Conservation (phyloP, 2,329 filamentous ascomycete genomes). For the Endoconidiophora polonica region DNA sequence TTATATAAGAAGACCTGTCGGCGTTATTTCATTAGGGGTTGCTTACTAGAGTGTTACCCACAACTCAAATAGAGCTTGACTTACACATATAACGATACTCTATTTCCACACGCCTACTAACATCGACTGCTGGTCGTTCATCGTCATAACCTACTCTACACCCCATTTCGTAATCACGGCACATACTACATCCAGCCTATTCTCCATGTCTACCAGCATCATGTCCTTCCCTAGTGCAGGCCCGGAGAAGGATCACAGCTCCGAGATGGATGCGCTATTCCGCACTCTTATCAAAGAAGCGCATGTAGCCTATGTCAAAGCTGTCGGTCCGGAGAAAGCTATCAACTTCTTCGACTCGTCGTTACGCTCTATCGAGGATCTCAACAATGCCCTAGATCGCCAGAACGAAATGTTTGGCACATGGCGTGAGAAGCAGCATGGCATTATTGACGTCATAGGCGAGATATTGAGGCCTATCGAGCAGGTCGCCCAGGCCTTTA, state of each 20-base stretch:
- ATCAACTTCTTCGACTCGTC: constrained; percentile 9
- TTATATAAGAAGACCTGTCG: too few species aligned
- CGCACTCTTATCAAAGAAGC: constrained; percentile 12
- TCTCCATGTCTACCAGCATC: not conserved
- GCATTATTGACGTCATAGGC: constrained; percentile 13
- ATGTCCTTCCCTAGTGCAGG: constrained; percentile 1
- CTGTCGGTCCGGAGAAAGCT: constrained; percentile 4
- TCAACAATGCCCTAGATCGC: constrained; percentile 8
- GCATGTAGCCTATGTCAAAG: constrained; percentile 9
- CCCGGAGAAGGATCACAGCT: not conserved
- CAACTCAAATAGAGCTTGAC: too few species aligned
- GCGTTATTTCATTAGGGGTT: too few species aligned
- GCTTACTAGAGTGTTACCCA: too few species aligned
- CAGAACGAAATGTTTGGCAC: constrained; percentile 13
- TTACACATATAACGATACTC: too few species aligned
- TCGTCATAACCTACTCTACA: too few species aligned
- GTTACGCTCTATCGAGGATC: constrained; percentile 10
- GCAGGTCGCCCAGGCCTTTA: constrained; percentile 23
- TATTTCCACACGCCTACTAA: too few species aligned
- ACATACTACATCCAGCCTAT: not conserved
- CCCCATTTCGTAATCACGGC: not conserved
- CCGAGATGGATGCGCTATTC: constrained; percentile 13
- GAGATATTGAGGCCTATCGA: constrained; percentile 22
- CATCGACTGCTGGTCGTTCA: too few species aligned
- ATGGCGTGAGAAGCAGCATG: constrained; percentile 12